These are phyloP conservation scores for Wickerhamomyces sp. DNA, from an alignment of 1,139 yeast species.

Conservation along the genomic window DNA sequence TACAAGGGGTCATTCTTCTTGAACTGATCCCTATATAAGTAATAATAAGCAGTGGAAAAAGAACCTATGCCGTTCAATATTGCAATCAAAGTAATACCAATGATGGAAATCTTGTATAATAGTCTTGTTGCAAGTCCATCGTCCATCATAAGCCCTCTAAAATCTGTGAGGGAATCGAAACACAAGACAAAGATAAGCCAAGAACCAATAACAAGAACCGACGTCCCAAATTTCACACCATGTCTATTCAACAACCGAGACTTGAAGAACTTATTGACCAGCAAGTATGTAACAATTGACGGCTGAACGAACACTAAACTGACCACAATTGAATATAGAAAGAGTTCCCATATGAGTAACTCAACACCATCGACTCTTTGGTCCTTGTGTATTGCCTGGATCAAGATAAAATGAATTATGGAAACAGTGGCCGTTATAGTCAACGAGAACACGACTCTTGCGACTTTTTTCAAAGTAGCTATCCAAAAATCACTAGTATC, in stretches of 20 bases:
- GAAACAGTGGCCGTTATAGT: constrained; percentile 16
- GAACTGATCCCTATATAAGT: constrained; percentile 23
- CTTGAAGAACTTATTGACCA: constrained; percentile 30
- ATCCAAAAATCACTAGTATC: constrained; percentile 2
- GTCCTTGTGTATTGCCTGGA: constrained; percentile 10
- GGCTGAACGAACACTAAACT: constrained; percentile 28
- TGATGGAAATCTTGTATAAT: constrained; percentile 51
- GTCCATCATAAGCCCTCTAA: constrained; percentile 10
- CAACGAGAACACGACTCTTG: constrained; percentile 17
- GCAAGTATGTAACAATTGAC: constrained; percentile 23
- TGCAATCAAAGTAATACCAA: constrained; percentile 72
- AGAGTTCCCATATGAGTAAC: constrained; percentile 13
- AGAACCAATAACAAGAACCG: constrained; percentile 17
- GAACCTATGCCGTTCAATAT: constrained; percentile 71
- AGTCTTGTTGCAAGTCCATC: constrained; percentile 11
- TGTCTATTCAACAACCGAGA: constrained; percentile 21
- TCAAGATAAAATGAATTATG: constrained; percentile 19
- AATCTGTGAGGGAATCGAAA: constrained; percentile 18
- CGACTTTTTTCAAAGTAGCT: constrained; percentile 5
- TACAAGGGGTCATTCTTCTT: constrained; percentile 2
- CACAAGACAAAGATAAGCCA: constrained; percentile 22
- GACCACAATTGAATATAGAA: constrained; percentile 5
- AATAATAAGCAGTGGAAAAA: constrained; percentile 56
- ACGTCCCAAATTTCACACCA: constrained; percentile 3
- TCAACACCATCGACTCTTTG: constrained; percentile 3